Evolutionary conservation across 441 rosid genomes (phyloP).

Genomic region (Hura crepitans): DNA sequence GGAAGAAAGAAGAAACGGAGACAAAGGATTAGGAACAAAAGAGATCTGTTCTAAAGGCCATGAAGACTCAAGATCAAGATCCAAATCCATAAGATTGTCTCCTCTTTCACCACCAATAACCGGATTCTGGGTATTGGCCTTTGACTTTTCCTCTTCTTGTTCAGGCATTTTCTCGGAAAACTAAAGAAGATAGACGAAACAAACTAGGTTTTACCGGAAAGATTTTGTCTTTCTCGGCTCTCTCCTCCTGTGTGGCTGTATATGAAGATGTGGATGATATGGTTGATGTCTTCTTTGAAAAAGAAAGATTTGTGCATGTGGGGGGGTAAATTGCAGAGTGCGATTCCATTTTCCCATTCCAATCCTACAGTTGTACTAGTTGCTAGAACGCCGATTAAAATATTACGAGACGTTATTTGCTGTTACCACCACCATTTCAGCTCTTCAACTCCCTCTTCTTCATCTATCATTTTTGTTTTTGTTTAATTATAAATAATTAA

Average conservation of each 20-base stretch:
- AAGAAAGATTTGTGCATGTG: conserved; percentile 9
- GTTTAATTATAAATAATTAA: too few relatives aligned
- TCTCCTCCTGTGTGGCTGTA: conserved; percentile 4
- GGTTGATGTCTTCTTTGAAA: too few relatives aligned
- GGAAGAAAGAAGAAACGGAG: conserved; percentile 47
- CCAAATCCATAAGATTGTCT: conserved; percentile 44
- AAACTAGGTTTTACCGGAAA: conserved; percentile 13
- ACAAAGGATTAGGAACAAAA: conserved; percentile 43
- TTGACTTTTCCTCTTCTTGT: conserved; percentile 44
- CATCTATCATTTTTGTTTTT: too few relatives aligned
- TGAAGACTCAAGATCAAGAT: conserved; percentile 54
- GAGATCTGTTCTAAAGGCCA: conserved; percentile 75
- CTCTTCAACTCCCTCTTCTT: too few relatives aligned
- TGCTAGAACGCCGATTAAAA: not conserved
- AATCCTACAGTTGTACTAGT: conserved; percentile 37
- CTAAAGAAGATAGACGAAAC: too few relatives aligned
- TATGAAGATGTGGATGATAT: not conserved
- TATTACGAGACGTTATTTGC: conserved; percentile 25
- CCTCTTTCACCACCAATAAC: conserved; percentile 19
- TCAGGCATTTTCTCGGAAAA: conserved; percentile 45
- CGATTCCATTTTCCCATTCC: conserved; percentile 42
- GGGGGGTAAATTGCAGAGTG: conserved; percentile 34
- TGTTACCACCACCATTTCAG: conserved; percentile 24
- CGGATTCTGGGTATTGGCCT: conserved; percentile 14
- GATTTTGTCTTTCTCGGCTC: conserved; percentile 8